Conservation (phyloP, 805 yeast genomes). For the Yarrowia keelungensis region DNA sequence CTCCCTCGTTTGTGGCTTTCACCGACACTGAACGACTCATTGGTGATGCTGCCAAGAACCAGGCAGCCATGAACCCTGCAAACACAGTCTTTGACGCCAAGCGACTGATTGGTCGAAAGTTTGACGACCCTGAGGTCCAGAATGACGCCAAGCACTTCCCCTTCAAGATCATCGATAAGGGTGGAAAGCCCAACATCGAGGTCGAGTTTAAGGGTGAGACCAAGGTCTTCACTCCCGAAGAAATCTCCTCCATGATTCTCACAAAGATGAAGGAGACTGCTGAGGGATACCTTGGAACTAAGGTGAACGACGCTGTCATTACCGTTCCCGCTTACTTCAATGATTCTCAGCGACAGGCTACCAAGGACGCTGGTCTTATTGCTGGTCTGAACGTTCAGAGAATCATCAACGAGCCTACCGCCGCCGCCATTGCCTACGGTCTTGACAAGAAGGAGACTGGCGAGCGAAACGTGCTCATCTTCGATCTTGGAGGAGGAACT, state of each 20-base stretch:
- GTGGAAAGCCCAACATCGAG: slow-evolving; percentile 16
- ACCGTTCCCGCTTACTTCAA: slow-evolving; percentile 15
- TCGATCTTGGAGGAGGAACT: slow-evolving; percentile 20
- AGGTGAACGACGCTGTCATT: slow-evolving; percentile 23
- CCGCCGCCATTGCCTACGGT: slow-evolving; percentile 14
- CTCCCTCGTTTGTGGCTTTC: slow-evolving; percentile 13
- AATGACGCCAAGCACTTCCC: slow-evolving; percentile 18
- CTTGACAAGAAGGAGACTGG: slow-evolving; percentile 15
- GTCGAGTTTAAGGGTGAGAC: slow-evolving; percentile 11
- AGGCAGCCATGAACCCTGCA: slow-evolving; percentile 20
- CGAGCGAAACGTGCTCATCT: slow-evolving; percentile 16
- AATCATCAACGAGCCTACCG: slow-evolving; percentile 13
- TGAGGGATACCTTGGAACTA: slow-evolving; percentile 17
- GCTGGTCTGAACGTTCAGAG: slow-evolving; percentile 13
- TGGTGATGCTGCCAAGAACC: slow-evolving; percentile 21
- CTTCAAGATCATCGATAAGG: slow-evolving; percentile 20
- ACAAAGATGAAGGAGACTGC: slow-evolving; percentile 16
- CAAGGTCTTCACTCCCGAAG: slow-evolving; percentile 18
- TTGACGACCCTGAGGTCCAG: slow-evolving; percentile 21
- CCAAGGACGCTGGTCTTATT: slow-evolving; percentile 16
- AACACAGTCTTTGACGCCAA: slow-evolving; percentile 25
- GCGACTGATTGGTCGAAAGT: slow-evolving; percentile 19
- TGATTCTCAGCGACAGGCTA: slow-evolving; percentile 18
- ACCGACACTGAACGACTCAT: slow-evolving; percentile 18
- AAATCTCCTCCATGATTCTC: slow-evolving; percentile 11